Conservation (phyloP, 2,329 filamentous ascomycete species). For the Fonsecaea multimorphosa region DNA sequence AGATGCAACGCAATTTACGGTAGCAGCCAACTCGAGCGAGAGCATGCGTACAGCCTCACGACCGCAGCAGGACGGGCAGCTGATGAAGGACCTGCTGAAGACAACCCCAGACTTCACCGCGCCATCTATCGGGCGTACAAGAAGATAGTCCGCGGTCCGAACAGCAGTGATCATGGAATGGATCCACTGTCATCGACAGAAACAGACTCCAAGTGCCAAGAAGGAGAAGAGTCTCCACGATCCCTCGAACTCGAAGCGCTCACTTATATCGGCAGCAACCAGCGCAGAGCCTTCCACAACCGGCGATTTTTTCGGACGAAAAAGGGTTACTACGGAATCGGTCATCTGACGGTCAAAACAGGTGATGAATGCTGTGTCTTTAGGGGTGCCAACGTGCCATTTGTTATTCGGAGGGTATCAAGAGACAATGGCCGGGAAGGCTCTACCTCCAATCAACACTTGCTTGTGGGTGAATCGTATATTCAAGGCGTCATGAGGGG, state of each 20-base stretch:
- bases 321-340: constrained; percentile 27
- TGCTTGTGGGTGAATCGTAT: constrained; percentile 29
- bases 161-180: background rate
- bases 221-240: background rate
- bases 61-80: constrained; percentile 19
- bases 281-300: constrained; percentile 23
- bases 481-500: constrained; percentile 28
- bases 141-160: background rate
- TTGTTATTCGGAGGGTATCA: constrained; percentile 17
- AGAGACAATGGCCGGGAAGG: background rate
- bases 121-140: constrained; percentile 21
- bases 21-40: constrained; percentile 1
- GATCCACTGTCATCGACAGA: background rate
- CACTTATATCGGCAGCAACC: constrained; percentile 13
- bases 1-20: constrained; percentile 9
- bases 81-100: constrained; percentile 22
- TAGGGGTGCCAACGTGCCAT: constrained; percentile 24
- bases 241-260: constrained; percentile 14
- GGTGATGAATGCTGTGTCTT: constrained; percentile 27
- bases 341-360: constrained; percentile 10
- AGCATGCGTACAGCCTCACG: constrained; percentile 24
- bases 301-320: constrained; percentile 22
- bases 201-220: background rate
- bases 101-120: constrained; percentile 10
- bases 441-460: background rate